Evolutionary conservation across 2,329 filamentous ascomycete genomes (phyloP).

Genomic region (Ophiostoma sp.): DNA sequence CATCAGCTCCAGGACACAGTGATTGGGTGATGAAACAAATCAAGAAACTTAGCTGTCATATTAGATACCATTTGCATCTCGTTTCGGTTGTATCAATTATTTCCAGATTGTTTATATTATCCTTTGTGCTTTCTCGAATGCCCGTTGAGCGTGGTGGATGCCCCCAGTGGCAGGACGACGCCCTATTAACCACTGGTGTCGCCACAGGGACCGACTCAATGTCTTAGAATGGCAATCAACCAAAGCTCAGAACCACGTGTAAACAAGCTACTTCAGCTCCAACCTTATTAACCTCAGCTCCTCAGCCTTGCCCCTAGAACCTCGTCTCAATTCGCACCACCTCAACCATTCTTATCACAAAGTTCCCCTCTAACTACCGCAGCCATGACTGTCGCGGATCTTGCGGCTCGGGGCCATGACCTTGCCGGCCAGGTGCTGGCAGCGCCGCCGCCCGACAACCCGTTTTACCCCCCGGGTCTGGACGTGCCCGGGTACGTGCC

Average conservation of each 20-base stretch:
- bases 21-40: no score
- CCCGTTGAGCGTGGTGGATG: not conserved
- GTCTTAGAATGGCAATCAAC: not conserved
- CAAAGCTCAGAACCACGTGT: not conserved
- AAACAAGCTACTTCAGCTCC: not conserved
- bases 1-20: no score
- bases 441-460: slow-evolving; percentile 35
- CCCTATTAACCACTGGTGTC: not conserved
- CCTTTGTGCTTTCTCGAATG: not conserved
- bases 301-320: not conserved
- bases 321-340: not conserved
- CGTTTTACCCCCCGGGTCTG: slow-evolving; percentile 46
- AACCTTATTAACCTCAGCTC: not conserved
- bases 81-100: not conserved
- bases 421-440: not conserved
- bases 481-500: slow-evolving; percentile 42
- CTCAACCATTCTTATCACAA: not conserved
- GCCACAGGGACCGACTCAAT: not conserved
- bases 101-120: not conserved
- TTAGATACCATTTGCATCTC: no score
- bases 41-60: no score
- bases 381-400: not conserved
- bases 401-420: not conserved
- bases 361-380: not conserved
- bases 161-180: not conserved